Percentiles rank a stretch among this genome's conserved stretches.
phyloP scores from a whole-genome alignment of 179 eudicot genomes.

The Monotropa hypopitys region DNA sequence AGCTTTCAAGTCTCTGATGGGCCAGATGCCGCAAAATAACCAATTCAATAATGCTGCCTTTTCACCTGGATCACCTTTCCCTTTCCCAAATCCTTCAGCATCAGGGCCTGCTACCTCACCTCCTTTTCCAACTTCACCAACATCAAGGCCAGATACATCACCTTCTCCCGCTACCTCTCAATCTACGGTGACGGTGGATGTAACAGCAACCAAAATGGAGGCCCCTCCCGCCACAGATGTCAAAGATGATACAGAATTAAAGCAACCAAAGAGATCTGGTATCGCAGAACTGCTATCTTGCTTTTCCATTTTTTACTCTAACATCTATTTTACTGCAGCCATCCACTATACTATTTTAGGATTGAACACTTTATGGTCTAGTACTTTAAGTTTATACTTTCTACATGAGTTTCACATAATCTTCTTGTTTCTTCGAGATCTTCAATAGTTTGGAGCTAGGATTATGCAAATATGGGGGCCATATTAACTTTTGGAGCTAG shows the following conservation, averaged over 20 bases:
- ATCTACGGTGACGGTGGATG: conserved; percentile 41
- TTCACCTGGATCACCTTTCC: conserved; percentile 60
- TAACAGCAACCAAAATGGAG: conserved; percentile 38
- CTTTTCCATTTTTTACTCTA: not conserved
- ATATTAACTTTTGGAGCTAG: not conserved
- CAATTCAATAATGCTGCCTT: conserved; percentile 56
- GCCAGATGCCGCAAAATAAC: conserved; percentile 74
- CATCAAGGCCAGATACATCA: conserved; percentile 19
- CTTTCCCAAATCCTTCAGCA: conserved; percentile 36
- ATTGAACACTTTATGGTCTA: not conserved
- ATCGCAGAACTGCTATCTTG: conserved; percentile 8
- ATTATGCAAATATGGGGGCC: not conserved
- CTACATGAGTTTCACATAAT: not conserved
- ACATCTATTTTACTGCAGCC: not conserved
- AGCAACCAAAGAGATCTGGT: conserved; percentile 51
- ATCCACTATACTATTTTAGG: not conserved
- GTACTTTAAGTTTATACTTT: not conserved
- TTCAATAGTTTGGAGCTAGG: not conserved
- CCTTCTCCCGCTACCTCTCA: conserved; percentile 35
- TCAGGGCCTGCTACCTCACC: conserved; percentile 27
- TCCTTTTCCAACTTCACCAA: conserved; percentile 12
- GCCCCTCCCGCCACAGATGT: conserved; percentile 27
- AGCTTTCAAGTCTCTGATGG: conserved; percentile 63
- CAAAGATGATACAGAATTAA: conserved; percentile 30
- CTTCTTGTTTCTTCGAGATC: not conserved